Evolutionary conservation across 2,329 filamentous ascomycete species (phyloP), one percentile per base, ranked within the genome.

Genomic region (Pseudophaeomoniella oleicola): DNA sequence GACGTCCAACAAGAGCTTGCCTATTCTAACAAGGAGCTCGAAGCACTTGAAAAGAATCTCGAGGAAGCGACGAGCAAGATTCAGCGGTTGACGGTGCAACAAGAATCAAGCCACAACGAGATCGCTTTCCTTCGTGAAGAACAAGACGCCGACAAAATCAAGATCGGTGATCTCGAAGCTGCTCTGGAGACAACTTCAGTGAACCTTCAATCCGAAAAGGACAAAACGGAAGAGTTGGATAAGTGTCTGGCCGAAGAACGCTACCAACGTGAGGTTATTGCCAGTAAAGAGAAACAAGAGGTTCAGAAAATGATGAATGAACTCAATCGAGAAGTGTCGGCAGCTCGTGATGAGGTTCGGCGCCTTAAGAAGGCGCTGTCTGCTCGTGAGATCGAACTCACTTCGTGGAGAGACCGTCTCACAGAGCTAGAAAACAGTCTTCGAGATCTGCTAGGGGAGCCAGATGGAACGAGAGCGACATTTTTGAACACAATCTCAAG

Each of bases 71-170:
- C 88, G 51, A 76, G 81, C 47, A 96, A 96, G 66, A 79, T 81
- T 34, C 81, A 93, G 50, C 75, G 87, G 37, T 69, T 96, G 2
- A 79, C 81, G 3, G 84, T 98, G 19, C 87, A 96, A 52, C 80
- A 88, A 45, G 90, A 98, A 58, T 93, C 84, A 4, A 80, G 81
- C 39, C 88, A 94, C 49, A 80, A 80, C 40, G 90, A 98, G 57
- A 92, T 96, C 58, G 78, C 83, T 1, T 98, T 98, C 69, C 59
- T 98, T 35, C 78, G 90, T 2, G 90, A 98, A 54, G 90, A 98
- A 62, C 90, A 98, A 57, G 90, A 98, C 58, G 75, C 74, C 13
- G 90, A 98, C 64, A 98, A 98, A 69, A 93, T 98, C 54, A 87
- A 86, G 59, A 96, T 98, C 50, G 85, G 88, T 27, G 86, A 96